Conservation (phyloP, 2,329 filamentous ascomycete species). For the Colletotrichum lini region DNA sequence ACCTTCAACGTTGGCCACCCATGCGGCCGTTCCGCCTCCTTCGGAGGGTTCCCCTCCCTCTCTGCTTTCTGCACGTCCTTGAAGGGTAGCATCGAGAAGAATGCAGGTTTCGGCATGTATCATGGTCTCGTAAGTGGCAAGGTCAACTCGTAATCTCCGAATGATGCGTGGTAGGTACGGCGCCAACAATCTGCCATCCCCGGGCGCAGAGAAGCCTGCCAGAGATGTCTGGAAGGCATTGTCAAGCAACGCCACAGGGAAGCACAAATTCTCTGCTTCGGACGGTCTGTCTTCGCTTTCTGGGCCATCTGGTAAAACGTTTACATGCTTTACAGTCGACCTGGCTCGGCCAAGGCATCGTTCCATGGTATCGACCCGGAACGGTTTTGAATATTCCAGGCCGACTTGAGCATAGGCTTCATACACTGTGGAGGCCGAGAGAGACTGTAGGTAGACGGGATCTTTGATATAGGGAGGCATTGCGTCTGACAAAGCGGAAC, state of each 20-base stretch:
- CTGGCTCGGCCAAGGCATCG: constrained; percentile 13
- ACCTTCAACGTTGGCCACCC: constrained; percentile 3
- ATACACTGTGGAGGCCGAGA: neutral
- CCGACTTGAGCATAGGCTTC: constrained; percentile 1
- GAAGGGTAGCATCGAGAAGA: constrained; percentile 2
- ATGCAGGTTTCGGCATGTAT: neutral
- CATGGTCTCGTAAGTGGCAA: neutral
- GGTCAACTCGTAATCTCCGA: neutral
- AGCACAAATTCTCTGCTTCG: neutral
- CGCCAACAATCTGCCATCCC: constrained; percentile 50
- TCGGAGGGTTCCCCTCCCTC: neutral
- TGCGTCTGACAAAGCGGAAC: neutral
- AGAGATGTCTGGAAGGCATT: constrained; percentile 52
- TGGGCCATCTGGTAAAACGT: constrained; percentile 48
- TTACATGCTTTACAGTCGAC: neutral
- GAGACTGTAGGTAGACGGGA: neutral
- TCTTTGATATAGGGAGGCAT: constrained; percentile 15
- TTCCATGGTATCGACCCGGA: constrained; percentile 3
- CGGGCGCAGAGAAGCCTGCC: constrained; percentile 50
- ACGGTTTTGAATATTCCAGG: constrained; percentile 6
- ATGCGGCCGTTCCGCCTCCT: neutral
- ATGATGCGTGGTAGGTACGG: constrained; percentile 12
- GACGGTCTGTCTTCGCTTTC: neutral
- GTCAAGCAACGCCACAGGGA: constrained; percentile 47
- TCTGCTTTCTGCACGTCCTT: neutral